Conservation (phyloP, 169 alveolate species). For the Toxoplasma gondii region DNA sequence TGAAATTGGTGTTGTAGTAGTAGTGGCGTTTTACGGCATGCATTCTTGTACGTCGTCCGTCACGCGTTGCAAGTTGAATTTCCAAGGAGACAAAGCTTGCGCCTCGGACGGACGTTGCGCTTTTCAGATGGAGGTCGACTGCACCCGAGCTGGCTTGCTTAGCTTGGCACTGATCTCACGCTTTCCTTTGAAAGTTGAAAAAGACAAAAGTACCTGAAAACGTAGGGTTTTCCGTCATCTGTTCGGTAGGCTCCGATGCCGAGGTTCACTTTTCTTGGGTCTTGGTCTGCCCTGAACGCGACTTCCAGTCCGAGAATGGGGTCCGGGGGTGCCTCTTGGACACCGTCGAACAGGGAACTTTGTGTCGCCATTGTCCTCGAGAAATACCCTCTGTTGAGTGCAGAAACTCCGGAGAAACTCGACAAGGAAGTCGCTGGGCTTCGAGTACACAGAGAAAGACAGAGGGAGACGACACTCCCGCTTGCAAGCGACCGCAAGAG, state of each 20-base stretch:
- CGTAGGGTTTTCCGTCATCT: slow-evolving; percentile 85
- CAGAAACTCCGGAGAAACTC: not conserved
- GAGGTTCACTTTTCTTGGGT: slow-evolving; percentile 82
- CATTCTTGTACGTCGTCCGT: no score
- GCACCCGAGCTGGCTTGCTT: no score
- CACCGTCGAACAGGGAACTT: slow-evolving; percentile 31
- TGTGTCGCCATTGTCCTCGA: not conserved
- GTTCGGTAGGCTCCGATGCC: slow-evolving; percentile 91
- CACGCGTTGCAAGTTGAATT: no score
- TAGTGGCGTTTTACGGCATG: no score
- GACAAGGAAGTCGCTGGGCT: no score
- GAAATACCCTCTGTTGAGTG: not conserved
- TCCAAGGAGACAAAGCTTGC: no score
- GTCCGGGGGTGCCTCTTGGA: slow-evolving; percentile 81
- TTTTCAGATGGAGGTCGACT: no score
- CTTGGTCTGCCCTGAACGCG: slow-evolving; percentile 79
- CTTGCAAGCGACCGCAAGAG: not conserved
- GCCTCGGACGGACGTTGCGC: no score
- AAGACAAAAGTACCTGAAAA: slow-evolving; percentile 77
- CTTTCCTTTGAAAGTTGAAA: no score
- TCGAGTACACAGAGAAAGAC: not conserved
- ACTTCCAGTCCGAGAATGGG: slow-evolving; percentile 84
- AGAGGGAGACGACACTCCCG: not conserved
- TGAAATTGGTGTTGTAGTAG: no score
- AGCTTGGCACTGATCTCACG: no score